phyloP scores from a whole-genome alignment of 768 basidiomycete species.

The Mycena metata region DNA sequence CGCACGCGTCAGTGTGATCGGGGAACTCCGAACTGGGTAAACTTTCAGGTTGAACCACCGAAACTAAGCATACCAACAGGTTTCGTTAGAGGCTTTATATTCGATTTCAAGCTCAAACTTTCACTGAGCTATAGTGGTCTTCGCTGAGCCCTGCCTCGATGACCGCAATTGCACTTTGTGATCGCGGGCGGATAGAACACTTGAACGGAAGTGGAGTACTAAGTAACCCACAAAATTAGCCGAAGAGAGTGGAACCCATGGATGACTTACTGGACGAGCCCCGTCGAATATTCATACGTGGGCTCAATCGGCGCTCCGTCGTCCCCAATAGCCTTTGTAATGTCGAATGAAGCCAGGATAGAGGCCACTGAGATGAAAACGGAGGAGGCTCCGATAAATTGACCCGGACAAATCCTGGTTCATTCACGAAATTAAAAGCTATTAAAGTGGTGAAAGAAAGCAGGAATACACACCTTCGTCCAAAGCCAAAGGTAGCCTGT shows the following conservation, averaged over 20 bases:
- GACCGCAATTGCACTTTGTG: not conserved
- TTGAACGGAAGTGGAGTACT: constrained; percentile 10
- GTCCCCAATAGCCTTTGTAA: constrained; percentile 42
- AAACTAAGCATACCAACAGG: too few relatives aligned
- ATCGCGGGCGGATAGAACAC: constrained; percentile 11
- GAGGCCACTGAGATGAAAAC: constrained; percentile 45
- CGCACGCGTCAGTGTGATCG: too few relatives aligned
- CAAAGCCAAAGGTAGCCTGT: constrained; percentile 41
- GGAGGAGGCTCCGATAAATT: constrained; percentile 40
- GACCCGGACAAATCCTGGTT: constrained; percentile 39
- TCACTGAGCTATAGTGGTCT: too few relatives aligned
- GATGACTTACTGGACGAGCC: not conserved
- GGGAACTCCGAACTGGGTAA: too few relatives aligned
- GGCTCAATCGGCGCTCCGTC: constrained; percentile 39
- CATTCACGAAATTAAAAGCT: not conserved
- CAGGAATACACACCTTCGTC: constrained; percentile 36
- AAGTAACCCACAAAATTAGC: too few relatives aligned
- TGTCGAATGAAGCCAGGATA: constrained; percentile 44
- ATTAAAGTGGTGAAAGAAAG: not conserved
- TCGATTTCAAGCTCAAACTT: too few relatives aligned
- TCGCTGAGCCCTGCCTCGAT: too few relatives aligned
- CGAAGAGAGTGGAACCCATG: too few relatives aligned
- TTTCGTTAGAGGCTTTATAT: too few relatives aligned
- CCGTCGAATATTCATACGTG: constrained; percentile 21
- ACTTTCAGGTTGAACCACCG: too few relatives aligned